Conservation (phyloP, 2,329 filamentous ascomycete species). For the Exophiala oligosperma region DNA sequence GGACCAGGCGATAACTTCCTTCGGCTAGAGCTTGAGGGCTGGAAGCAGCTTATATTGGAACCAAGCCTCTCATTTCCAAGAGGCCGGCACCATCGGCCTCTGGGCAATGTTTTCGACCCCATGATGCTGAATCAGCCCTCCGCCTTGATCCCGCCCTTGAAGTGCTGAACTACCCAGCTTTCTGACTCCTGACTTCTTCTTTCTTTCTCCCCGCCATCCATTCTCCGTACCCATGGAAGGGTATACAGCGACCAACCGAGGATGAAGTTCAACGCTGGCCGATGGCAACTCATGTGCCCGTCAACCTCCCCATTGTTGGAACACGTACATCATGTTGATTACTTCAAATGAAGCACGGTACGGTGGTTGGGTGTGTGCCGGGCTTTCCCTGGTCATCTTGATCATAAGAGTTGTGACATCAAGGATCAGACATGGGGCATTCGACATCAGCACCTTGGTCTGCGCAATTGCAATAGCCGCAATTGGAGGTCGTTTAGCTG, state of each 20-base stretch:
- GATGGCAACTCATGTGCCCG: not conserved
- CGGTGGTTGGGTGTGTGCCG: slow-evolving; percentile 19
- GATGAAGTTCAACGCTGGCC: not conserved
- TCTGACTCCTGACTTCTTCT: not conserved
- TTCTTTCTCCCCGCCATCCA: not conserved
- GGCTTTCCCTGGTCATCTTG: slow-evolving; percentile 17
- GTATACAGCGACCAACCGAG: not conserved
- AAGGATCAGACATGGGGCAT: slow-evolving; percentile 17
- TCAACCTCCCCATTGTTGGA: not conserved
- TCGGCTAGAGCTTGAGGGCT: not conserved
- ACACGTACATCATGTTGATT: slow-evolving; percentile 13
- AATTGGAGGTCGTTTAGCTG: slow-evolving; percentile 13
- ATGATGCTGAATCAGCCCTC: not conserved
- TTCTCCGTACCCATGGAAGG: not conserved
- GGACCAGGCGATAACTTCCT: not conserved
- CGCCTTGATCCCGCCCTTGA: not conserved
- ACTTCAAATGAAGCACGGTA: slow-evolving; percentile 18
- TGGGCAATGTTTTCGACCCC: not conserved
- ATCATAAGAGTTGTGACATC: slow-evolving; percentile 16
- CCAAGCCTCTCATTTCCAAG: not conserved
- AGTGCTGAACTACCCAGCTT: not conserved
- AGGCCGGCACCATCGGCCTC: not conserved
- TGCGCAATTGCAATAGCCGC: slow-evolving; percentile 15
- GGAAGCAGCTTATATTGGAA: not conserved
- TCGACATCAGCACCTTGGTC: slow-evolving; percentile 17